phyloP scores from a whole-genome alignment of 139 green algal genomes.

The Chlamydomonas schloesseri region DNA sequence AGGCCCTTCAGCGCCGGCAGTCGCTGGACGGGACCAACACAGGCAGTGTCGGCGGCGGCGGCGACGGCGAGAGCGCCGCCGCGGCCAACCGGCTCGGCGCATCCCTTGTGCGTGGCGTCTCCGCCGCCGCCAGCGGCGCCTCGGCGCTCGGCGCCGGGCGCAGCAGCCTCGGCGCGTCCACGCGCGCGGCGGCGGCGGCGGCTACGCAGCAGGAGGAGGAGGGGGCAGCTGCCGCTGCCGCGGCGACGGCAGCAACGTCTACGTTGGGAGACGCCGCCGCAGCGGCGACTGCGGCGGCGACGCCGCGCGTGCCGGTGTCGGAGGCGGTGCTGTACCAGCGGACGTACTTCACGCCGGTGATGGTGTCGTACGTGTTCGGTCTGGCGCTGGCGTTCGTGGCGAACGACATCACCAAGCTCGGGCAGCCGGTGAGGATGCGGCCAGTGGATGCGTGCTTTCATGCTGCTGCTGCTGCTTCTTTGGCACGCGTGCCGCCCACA shows the following conservation, averaged over 20 bases:
- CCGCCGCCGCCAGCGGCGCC: slow-evolving; percentile 10
- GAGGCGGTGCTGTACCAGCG: slow-evolving; percentile 79
- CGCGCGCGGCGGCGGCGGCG: background rate
- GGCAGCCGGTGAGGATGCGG: slow-evolving; percentile 78
- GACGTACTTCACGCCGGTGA: slow-evolving; percentile 79
- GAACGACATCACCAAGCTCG: slow-evolving; percentile 85
- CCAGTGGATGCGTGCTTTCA: too few relatives aligned
- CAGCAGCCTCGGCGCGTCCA: slow-evolving; percentile 44
- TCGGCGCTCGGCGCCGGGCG: background rate
- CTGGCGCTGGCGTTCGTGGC: slow-evolving; percentile 76
- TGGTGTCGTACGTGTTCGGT: slow-evolving; percentile 78
- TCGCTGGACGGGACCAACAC: slow-evolving; percentile 13
- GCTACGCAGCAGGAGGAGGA: background rate
- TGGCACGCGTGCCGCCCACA: too few relatives aligned
- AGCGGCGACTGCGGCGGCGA: background rate
- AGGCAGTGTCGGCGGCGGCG: background rate
- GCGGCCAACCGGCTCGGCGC: slow-evolving; percentile 8
- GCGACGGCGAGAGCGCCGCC: background rate
- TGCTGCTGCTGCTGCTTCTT: too few relatives aligned
- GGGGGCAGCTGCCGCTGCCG: background rate
- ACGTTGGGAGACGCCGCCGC: background rate
- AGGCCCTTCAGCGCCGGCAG: slow-evolving; percentile 21
- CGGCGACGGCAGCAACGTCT: background rate
- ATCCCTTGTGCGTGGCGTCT: background rate
- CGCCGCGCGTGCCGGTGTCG: slow-evolving; percentile 41